phyloP scores from a whole-genome alignment of 139 green algal species.

The Chlamydomonas eustigma region DNA sequence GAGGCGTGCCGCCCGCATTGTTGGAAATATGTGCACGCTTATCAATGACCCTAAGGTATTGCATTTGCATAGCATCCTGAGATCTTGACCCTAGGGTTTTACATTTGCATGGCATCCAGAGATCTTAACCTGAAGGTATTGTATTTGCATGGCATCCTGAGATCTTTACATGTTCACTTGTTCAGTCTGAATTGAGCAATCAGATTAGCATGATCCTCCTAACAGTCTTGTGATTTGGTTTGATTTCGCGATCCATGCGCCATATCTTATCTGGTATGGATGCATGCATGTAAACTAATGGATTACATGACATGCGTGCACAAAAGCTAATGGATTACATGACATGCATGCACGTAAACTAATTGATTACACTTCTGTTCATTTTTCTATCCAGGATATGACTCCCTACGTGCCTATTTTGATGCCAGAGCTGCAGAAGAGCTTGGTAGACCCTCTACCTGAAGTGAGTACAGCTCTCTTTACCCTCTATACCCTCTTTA shows the following conservation, averaged over 20 bases:
- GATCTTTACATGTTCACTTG: background rate
- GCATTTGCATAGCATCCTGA: too few relatives aligned
- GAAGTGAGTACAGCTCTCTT: conserved; percentile 70
- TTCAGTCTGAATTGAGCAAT: too few relatives aligned
- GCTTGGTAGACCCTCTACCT: conserved; percentile 89
- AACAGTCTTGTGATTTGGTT: too few relatives aligned
- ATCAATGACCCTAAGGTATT: conserved; percentile 75
- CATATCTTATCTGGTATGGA: too few relatives aligned
- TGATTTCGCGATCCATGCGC: too few relatives aligned
- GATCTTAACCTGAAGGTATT: background rate
- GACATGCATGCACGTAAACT: too few relatives aligned
- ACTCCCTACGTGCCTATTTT: conserved; percentile 85
- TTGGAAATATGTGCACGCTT: conserved; percentile 91
- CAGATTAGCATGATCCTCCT: too few relatives aligned
- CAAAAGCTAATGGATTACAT: too few relatives aligned
- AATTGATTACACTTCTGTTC: too few relatives aligned
- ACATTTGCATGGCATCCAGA: too few relatives aligned
- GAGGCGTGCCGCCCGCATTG: conserved; percentile 88
- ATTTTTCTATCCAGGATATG: conserved; percentile 74
- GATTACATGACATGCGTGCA: too few relatives aligned
- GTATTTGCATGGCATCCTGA: background rate
- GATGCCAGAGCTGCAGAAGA: conserved; percentile 88
- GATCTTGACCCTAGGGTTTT: background rate
- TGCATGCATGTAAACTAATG: too few relatives aligned
- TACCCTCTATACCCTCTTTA: conserved; percentile 81